Base-by-base conservation (phyloP, 1,139 yeast species). In the Sugiyamaella novakii region DNA sequence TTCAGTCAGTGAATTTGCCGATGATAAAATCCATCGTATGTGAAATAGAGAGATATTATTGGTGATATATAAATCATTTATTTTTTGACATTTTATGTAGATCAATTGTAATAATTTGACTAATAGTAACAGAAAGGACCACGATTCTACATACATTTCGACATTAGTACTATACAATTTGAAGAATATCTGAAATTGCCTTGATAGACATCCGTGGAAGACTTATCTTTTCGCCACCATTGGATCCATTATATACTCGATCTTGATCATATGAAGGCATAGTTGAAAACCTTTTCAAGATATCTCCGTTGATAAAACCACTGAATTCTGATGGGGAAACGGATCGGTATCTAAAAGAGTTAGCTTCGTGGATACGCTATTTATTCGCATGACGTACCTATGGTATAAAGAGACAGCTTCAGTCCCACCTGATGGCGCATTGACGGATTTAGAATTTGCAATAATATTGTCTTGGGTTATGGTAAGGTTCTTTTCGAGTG, bases 1-100 rank as follows among this genome's bases (percentile, higher is more conserved):
- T 61, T 71, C 77, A 54, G 73, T 82, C 56, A 72, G 73, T 19
- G 66, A 70, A 53, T 79, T 74, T 52, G 55, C 60, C 40, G 69
- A 67, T 41, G 58, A 59, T 29, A 46, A 55, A 45, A 67, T 68
- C 42, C 56, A 60, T 44, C 51, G 63, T 46, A 54, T 58, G 57
- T 45, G 52, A 24, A 52, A 46, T 46, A 10, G 11, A 14, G 12
- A 36, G 25, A 18, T 38, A 37, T 21, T 22, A 6, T 7, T 19
- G 18, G 12, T 1, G 8, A 44, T 25, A 14, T n/a, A 44, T 29
- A 22, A 37, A 25, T 43, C 11, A 25, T 10, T 41, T 15, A 6
- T 18, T 17, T 25, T 27, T 27, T 18, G 42, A 28, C 28, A 24
- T 15, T 34, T 15, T 18, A 12, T 30, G 27, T 44, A 29, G 43